Base-by-base conservation (phyloP, 2,329 filamentous ascomycete genomes). In the Coniochaeta ligniaria region DNA sequence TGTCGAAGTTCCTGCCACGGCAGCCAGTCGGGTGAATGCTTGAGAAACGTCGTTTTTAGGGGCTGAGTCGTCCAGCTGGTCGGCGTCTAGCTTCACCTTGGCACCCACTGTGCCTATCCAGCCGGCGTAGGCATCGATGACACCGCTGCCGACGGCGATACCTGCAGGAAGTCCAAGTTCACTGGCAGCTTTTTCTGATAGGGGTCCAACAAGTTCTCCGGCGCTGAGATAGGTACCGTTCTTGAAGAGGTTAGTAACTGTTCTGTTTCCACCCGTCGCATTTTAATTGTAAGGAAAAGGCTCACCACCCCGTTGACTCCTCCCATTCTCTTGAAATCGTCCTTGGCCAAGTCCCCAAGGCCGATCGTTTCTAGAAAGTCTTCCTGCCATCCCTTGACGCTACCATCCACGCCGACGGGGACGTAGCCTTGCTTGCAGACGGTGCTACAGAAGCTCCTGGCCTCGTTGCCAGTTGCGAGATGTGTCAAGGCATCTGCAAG, bases 21-120 rank as follows among this genome's bases (percentile, higher is more conserved):
- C 92, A 1, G 95, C 95, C 38, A 99, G 83, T 59, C 95, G 90
- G 38, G 89, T 93, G 70, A 97, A 98, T 6, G 94, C 94, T 75
- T 97, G 92, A 2, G 89, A 85, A n/a, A 95, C 84, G 71, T 96
- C 92, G 75, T 96, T 96, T 70, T 89, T 87, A 1, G 90, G 83
- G 5, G 83, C 80, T 38, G 83, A 83, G 62, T 84, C 80, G 71
- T 89, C 87, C 43, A 94, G 81, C 56, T 89, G 83, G 60, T 89
- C 85, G 61, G 81, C 77, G 45, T 82, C 81, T 17, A 96, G 83
- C 66, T 92, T 84, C 67, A 97, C 91, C 75, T 97, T 97, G 63
- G 95, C 94, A 61, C 95, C 95, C n/a, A 99, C 95, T 1, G 95
- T 98, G 63, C 95, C 95, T 67, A 99, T 95, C 95, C 95, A 99